These are phyloP conservation scores for Misopates orontium DNA, from an alignment of 257 asterid species.

Conservation along the genomic window DNA sequence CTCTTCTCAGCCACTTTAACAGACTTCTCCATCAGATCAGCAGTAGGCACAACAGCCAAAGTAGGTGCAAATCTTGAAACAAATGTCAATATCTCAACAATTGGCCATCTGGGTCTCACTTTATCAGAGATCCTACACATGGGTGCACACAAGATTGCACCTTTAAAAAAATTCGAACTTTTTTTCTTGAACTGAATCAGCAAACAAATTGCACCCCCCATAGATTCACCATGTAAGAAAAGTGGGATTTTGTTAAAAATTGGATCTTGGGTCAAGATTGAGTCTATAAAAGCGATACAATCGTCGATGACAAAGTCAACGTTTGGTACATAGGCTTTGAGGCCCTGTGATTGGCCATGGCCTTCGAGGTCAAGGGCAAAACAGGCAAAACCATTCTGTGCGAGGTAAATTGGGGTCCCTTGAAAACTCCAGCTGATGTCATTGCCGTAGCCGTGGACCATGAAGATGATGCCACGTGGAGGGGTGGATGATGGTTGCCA, in stretches of 20 bases:
- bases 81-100: constrained; percentile 52
- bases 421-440: constrained; percentile 94
- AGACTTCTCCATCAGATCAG: constrained; percentile 77
- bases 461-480: constrained; percentile 72
- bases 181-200: constrained; percentile 50
- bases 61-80: constrained; percentile 68
- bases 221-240: constrained; percentile 70
- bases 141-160: constrained; percentile 75
- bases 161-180: constrained; percentile 46
- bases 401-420: constrained; percentile 77
- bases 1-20: constrained; percentile 76
- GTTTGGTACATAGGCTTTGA: constrained; percentile 72
- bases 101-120: constrained; percentile 79
- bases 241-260: constrained; percentile 32
- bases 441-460: constrained; percentile 92
- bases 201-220: constrained; percentile 88
- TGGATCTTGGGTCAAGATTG: constrained; percentile 37
- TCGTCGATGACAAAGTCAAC: constrained; percentile 65
- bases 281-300: constrained; percentile 48
- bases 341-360: constrained; percentile 87
- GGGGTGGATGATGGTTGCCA: constrained; percentile 57
- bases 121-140: constrained; percentile 88
- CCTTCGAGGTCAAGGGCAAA: constrained; percentile 91
- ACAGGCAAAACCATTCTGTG: constrained; percentile 74
- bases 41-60: constrained; percentile 72